Evolutionary conservation across 371 early-diverging fungal species (phyloP).

Genomic region (Lichtheimia hyalospora): DNA sequence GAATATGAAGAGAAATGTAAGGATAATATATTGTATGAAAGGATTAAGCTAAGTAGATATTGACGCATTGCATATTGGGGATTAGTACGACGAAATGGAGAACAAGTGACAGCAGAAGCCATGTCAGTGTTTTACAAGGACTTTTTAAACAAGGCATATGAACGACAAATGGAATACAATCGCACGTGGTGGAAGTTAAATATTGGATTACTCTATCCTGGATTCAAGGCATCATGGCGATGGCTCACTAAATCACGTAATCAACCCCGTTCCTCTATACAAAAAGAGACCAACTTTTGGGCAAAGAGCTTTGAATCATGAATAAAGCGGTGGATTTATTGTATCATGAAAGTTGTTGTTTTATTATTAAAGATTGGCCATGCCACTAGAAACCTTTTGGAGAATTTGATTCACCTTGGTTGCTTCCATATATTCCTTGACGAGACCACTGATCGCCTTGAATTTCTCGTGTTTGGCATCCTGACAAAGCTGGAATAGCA

Average conservation of each 20-base stretch:
- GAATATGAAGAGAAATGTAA: constrained; percentile 68
- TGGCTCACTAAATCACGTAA: constrained; percentile 13
- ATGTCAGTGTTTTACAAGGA: constrained; percentile 78
- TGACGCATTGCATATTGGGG: too few relatives aligned
- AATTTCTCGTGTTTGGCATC: constrained; percentile 83
- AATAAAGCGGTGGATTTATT: neutral
- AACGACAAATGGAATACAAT: constrained; percentile 77
- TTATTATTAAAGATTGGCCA: constrained; percentile 32
- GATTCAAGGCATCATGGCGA: constrained; percentile 58
- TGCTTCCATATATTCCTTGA: constrained; percentile 77
- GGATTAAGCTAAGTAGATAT: neutral
- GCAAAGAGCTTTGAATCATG: constrained; percentile 54
- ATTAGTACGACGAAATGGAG: constrained; percentile 33
- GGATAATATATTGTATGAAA: neutral
- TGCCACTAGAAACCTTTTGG: constrained; percentile 25
- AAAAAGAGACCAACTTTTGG: constrained; percentile 40
- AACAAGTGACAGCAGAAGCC: constrained; percentile 67
- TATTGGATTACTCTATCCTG: constrained; percentile 66
- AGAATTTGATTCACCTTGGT: constrained; percentile 67
- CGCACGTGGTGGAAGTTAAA: constrained; percentile 75
- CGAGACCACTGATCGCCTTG: constrained; percentile 72
- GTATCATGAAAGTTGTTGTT: too few relatives aligned
- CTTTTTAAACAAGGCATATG: constrained; percentile 71
- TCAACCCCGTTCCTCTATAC: constrained; percentile 3
- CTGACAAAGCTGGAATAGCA: constrained; percentile 88